These are phyloP conservation scores for Gaeumannomyces tritici DNA, from an alignment of 2,329 filamentous ascomycete species.

Conservation along the genomic window DNA sequence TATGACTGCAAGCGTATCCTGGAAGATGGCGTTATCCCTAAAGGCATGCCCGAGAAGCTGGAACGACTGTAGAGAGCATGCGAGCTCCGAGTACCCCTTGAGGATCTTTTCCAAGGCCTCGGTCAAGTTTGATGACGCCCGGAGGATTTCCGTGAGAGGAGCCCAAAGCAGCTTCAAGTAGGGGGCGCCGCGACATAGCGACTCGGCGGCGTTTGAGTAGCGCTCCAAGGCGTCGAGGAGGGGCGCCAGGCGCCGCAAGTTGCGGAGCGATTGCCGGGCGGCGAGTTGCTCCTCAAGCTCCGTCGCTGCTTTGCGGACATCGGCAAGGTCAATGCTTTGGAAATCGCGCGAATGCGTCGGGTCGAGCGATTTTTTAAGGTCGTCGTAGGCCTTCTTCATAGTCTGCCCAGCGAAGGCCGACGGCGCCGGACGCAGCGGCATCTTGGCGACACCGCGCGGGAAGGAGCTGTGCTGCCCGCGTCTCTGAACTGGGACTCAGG, in stretches of 20 bases:
- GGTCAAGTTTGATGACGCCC: slow-evolving; percentile 21
- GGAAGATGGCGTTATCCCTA: slow-evolving; percentile 21
- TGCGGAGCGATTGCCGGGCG: slow-evolving; percentile 1
- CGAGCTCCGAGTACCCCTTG: slow-evolving; percentile 27
- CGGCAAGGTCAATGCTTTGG: neutral
- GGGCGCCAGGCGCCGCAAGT: neutral
- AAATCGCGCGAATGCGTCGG: neutral
- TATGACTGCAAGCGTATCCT: slow-evolving; percentile 28
- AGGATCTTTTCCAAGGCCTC: slow-evolving; percentile 32
- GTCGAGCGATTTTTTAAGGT: neutral
- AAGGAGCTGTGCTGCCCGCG: too few species aligned
- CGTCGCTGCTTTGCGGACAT: neutral
- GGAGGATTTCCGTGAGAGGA: slow-evolving; percentile 26
- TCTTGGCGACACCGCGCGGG: neutral
- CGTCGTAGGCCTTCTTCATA: neutral
- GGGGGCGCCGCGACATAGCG: slow-evolving; percentile 22
- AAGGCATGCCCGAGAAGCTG: slow-evolving; percentile 21
- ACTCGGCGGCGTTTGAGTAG: too few species aligned
- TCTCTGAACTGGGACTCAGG: too few species aligned
- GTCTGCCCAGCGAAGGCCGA: neutral
- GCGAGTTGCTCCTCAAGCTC: neutral
- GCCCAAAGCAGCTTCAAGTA: slow-evolving; percentile 37
- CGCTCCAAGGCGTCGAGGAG: slow-evolving; percentile 22
- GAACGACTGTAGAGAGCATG: slow-evolving; percentile 26
- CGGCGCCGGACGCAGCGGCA: neutral